Conservation (phyloP, 768 basidiomycete species). For the Leccinum variicolor region DNA sequence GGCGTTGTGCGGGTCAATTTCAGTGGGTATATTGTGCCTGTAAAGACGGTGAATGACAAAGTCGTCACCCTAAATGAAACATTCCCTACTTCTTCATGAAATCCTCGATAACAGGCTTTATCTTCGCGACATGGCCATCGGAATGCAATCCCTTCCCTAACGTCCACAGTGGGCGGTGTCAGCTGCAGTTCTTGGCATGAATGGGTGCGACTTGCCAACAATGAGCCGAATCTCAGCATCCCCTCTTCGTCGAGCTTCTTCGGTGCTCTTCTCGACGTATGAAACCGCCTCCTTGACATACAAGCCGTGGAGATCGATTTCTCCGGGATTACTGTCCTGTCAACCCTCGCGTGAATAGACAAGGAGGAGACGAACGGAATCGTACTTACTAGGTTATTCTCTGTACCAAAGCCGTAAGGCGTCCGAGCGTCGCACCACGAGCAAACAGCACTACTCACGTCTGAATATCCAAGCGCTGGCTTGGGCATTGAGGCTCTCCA, state of each 20-base stretch:
- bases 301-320: conserved; percentile 87
- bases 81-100: conserved; percentile 71
- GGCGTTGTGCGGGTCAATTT: conserved; percentile 74
- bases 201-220: conserved; percentile 58
- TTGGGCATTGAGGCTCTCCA: conserved; percentile 75
- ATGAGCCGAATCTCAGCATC: conserved; percentile 72
- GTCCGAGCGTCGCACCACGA: neutral
- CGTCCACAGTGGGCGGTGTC: neutral
- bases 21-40: conserved; percentile 70
- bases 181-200: neutral
- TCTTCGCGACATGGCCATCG: conserved; percentile 68
- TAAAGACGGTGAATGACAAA: neutral
- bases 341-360: neutral
- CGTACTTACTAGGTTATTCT: conserved; percentile 65
- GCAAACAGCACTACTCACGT: conserved; percentile 38
- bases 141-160: conserved; percentile 88
- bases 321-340: conserved; percentile 65
- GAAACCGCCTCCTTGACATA: conserved; percentile 91
- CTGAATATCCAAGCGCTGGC: conserved; percentile 86
- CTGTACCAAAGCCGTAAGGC: conserved; percentile 32
- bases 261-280: conserved; percentile 66
- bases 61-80: neutral
- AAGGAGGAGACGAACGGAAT: neutral
- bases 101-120: conserved; percentile 89
- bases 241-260: conserved; percentile 60